Conservation (phyloP, 2,329 filamentous ascomycete species). For the Penicillium vulpinum region DNA sequence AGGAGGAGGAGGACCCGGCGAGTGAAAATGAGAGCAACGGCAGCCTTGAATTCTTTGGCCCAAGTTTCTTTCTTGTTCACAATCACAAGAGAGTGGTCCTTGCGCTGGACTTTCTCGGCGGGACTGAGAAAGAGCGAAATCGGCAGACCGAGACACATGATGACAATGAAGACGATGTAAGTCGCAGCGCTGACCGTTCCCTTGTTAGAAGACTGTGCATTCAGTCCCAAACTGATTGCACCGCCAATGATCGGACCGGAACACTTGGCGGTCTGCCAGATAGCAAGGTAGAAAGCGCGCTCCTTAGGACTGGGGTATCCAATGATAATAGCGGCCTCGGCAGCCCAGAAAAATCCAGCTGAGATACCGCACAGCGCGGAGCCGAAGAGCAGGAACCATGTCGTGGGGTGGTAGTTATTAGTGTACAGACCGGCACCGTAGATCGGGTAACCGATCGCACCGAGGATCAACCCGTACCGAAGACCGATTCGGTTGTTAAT, state of each 20-base stretch:
- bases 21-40: constrained; percentile 18
- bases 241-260: constrained; percentile 25
- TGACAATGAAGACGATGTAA: constrained; percentile 27
- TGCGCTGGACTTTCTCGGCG: constrained; percentile 27
- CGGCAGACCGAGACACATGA: constrained; percentile 27
- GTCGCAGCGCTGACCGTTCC: constrained; percentile 23
- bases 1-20: constrained; percentile 25
- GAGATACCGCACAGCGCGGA: constrained; percentile 49
- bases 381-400: constrained; percentile 53
- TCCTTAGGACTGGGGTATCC: constrained; percentile 39
- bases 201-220: constrained; percentile 16
- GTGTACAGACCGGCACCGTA: constrained; percentile 52
- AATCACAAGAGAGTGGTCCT: constrained; percentile 23
- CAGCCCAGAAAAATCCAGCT: constrained; percentile 52
- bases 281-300: constrained; percentile 26
- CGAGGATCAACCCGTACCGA: constrained; percentile 40
- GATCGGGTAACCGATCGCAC: constrained; percentile 50
- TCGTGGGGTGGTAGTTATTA: constrained; percentile 53
- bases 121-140: constrained; percentile 23
- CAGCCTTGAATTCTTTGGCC: constrained; percentile 25
- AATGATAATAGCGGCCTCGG: constrained; percentile 51
- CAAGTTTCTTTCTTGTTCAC: constrained; percentile 24
- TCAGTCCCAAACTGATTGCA: constrained; percentile 25
- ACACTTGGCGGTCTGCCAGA: constrained; percentile 29
- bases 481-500: constrained; percentile 52